Evolutionary conservation across 2,329 filamentous ascomycete genomes (phyloP), one percentile per base, ranked within the genome.

Genomic region (Colletotrichum somersetense): DNA sequence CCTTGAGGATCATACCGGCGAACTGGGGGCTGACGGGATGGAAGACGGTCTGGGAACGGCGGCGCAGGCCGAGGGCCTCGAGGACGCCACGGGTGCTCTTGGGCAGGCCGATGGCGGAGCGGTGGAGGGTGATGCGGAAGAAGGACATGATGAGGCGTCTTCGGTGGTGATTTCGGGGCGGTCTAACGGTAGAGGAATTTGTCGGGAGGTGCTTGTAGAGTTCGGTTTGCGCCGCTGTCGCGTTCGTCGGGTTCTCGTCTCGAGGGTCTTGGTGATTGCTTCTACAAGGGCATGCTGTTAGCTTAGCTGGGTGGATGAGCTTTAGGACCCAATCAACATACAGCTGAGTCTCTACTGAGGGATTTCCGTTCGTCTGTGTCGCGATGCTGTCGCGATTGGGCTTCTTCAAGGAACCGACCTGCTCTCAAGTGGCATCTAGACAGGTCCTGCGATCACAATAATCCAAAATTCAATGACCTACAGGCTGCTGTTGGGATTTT

Each of bases 81-180:
- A 98, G 92, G 26, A 96, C 93, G 79, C 93, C 94, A 80, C 90
- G 89, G 73, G 91, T 93, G 79, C 93, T 92, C 78, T 89, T 84
- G 7, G 96, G 95, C 58, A 98, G 91, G 74, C 95, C 95, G 83
- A 98, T 98, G 78, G 92, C 92, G 69, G 92, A 95, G 80, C 95
- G 93, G 83, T 96, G 89, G 69, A 97, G 92, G 61, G 94, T 97
- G 81, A 98, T 94, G 80, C 93, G 92, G 88, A 98, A 98, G 87
- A 89, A 97, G 70, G 91, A 87, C 92, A 95, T 95, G 73, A 64
- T 77, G 46, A 48, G 67, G 23, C 20, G 8, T 26, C 26, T 38
- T 18, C 6, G 11, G 1, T 11, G 1, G 18, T 26, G 18, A 33
- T 52, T n/a, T 12, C 20, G 10, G 11, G n/a, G 23, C 35, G 40